Evolutionary conservation across 176 grass and related monocot genomes (phyloP).

Genomic region (Aegilops tauschii): DNA sequence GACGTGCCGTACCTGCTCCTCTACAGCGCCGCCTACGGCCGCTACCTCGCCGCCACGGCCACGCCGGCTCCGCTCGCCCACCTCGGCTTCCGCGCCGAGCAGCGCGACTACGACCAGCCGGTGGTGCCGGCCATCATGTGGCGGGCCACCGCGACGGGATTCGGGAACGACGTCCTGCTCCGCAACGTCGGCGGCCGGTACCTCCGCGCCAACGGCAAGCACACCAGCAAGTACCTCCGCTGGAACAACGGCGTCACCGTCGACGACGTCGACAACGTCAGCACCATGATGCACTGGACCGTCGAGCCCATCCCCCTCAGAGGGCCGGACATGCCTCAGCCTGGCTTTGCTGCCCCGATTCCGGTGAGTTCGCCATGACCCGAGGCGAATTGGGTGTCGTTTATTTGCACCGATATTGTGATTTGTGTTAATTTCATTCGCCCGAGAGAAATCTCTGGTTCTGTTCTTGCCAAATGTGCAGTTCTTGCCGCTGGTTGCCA

Average conservation of each 20-base stretch:
- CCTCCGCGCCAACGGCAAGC: constrained; percentile 23
- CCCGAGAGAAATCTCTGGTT: neutral
- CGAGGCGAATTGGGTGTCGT: neutral
- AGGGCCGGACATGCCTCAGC: neutral
- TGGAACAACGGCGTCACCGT: neutral
- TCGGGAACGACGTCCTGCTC: neutral
- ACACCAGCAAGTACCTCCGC: neutral
- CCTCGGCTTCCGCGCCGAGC: neutral
- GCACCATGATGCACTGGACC: neutral
- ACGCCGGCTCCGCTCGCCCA: neutral
- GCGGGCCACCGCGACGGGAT: neutral
- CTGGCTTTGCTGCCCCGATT: neutral
- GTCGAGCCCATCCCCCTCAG: neutral
- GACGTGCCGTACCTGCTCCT: neutral
- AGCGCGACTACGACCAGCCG: neutral
- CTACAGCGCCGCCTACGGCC: constrained; percentile 26
- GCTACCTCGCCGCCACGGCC: constrained; percentile 18
- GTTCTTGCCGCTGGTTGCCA: neutral
- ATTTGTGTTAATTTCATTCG: neutral
- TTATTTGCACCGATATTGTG: neutral
- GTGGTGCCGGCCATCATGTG: neutral
- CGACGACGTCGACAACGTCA: neutral
- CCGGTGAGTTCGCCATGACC: neutral
- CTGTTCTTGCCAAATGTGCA: neutral
- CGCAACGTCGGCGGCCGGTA: neutral